Conservation (phyloP, 768 basidiomycete genomes). For the Holtermanniella nyarrowii region DNA sequence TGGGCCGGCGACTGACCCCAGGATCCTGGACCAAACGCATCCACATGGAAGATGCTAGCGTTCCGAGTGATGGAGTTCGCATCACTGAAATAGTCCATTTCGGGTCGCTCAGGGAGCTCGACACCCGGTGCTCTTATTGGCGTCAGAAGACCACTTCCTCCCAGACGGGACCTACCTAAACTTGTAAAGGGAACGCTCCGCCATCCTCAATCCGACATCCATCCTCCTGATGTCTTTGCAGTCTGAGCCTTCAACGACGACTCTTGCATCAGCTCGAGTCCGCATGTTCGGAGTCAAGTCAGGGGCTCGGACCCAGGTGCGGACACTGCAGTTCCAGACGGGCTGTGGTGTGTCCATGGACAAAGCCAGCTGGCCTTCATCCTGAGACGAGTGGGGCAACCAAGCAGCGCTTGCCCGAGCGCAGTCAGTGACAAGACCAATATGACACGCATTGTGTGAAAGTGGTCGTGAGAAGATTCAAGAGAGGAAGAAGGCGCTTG, state of each 20-base stretch:
- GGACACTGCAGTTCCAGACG: constrained; percentile 13
- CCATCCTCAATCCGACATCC: constrained; percentile 22
- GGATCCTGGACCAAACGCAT: not conserved
- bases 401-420: no score
- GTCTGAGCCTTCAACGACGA: constrained; percentile 12
- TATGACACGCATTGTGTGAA: no score
- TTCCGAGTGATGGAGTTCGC: constrained; percentile 4
- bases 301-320: constrained; percentile 20
- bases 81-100: constrained; percentile 2
- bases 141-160: not conserved
- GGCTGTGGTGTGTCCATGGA: no score
- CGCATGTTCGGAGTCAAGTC: constrained; percentile 11
- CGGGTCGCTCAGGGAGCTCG: constrained; percentile 13
- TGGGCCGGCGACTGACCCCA: not conserved
- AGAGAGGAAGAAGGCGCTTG: no score
- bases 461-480: no score
- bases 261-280: constrained; percentile 14
- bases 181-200: constrained; percentile 22
- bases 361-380: no score
- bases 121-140: not conserved
- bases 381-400: no score
- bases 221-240: constrained; percentile 16
- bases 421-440: no score
- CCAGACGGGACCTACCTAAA: constrained; percentile 10
- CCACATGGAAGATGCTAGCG: not conserved